Conservation (phyloP, 2,329 filamentous ascomycete species). For the Botrytis medusae region DNA sequence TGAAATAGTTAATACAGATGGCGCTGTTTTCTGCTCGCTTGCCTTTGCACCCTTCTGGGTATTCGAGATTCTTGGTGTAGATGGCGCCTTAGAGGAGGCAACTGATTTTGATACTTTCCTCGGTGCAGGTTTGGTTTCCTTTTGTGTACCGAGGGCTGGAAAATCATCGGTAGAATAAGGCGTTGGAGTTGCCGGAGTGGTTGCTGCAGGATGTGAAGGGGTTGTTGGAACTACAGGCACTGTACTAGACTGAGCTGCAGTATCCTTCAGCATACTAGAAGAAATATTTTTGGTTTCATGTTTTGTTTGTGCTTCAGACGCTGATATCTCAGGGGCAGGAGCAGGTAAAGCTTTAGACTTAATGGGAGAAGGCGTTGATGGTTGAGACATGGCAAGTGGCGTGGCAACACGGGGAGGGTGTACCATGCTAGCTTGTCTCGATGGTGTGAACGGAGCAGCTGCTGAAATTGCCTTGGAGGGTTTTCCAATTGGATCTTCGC, state of each 20-base stretch:
- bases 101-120: conserved; percentile 23
- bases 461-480: conserved; percentile 34
- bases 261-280: conserved; percentile 49
- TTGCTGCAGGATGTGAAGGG: conserved; percentile 47
- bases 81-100: conserved; percentile 13
- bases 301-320: conserved; percentile 39
- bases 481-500: conserved; percentile 34
- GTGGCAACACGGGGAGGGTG: conserved; percentile 34
- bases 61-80: conserved; percentile 19
- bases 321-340: neutral
- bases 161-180: conserved; percentile 53
- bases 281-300: conserved; percentile 49
- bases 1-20: conserved; percentile 48
- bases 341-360: conserved; percentile 3
- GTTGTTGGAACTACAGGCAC: conserved; percentile 35
- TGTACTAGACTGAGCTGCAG: conserved; percentile 36
- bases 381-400: conserved; percentile 36
- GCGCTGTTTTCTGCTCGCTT: conserved; percentile 31
- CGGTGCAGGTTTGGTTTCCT: conserved; percentile 35
- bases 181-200: neutral
- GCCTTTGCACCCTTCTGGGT: conserved; percentile 24
- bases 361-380: conserved; percentile 29
- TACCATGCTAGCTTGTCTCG: conserved; percentile 27
- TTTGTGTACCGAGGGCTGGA: conserved; percentile 49
- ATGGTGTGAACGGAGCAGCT: conserved; percentile 37